phyloP scores from a whole-genome alignment of 2,329 filamentous ascomycete species.

The Xylaria sp. region DNA sequence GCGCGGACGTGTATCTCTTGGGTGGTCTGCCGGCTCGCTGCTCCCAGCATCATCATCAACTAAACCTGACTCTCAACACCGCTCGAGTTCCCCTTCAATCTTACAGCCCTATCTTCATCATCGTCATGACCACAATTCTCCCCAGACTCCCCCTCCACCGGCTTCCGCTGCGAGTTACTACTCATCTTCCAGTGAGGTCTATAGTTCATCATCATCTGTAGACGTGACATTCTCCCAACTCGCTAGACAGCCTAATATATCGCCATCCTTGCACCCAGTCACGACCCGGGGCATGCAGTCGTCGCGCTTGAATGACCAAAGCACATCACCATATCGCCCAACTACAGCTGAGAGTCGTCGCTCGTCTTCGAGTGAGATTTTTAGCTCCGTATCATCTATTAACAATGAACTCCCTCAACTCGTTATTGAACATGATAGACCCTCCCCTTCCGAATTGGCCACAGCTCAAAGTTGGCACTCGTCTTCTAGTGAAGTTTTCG shows the following conservation, averaged over 20 bases:
- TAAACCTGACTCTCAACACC: conserved; percentile 34
- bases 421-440: conserved; percentile 16
- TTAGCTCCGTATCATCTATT: conserved; percentile 29
- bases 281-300: conserved; percentile 30
- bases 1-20: conserved; percentile 53
- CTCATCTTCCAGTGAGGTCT: conserved; percentile 34
- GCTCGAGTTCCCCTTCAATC: conserved; percentile 27
- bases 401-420: conserved; percentile 27
- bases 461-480: conserved; percentile 20
- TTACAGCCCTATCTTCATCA: conserved; percentile 23
- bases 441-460: conserved; percentile 6
- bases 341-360: conserved; percentile 16
- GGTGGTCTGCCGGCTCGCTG: conserved; percentile 51
- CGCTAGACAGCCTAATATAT: conserved; percentile 21
- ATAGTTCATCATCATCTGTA: conserved; percentile 30
- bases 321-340: conserved; percentile 15
- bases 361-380: conserved; percentile 27
- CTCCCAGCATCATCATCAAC: conserved; percentile 29
- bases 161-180: conserved; percentile 30
- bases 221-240: conserved; percentile 21
- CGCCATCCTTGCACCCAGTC: conserved; percentile 34
- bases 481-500: conserved; percentile 23
- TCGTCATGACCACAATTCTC: neutral
- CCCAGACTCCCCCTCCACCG: conserved; percentile 27
- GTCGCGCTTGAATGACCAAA: conserved; percentile 28